phyloP scores from a whole-genome alignment of 306 rosid species.

The Benincasa hispida region DNA sequence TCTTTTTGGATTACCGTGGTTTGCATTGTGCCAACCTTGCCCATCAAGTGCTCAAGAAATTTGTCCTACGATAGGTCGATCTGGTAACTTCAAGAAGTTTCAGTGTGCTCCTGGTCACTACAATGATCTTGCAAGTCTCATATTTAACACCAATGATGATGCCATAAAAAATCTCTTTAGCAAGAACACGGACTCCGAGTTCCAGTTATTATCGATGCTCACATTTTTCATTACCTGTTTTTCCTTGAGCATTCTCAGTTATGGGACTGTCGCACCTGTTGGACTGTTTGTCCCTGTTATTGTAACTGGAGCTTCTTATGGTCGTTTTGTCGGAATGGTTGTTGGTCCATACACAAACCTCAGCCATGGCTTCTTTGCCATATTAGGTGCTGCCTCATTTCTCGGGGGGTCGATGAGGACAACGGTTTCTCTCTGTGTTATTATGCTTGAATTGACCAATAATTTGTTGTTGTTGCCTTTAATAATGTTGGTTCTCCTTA shows the following conservation, averaged over 20 bases:
- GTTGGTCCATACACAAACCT: slow-evolving; percentile 40
- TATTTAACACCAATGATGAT: slow-evolving; percentile 89
- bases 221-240: slow-evolving; percentile 60
- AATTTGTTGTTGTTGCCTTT: slow-evolving; percentile 71
- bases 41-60: slow-evolving; percentile 59
- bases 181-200: slow-evolving; percentile 56
- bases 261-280: slow-evolving; percentile 74
- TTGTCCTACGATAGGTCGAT: slow-evolving; percentile 93
- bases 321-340: slow-evolving; percentile 82
- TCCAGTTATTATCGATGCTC: slow-evolving; percentile 38
- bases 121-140: slow-evolving; percentile 95
- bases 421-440: slow-evolving; percentile 83
- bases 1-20: slow-evolving; percentile 90
- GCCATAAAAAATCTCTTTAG: slow-evolving; percentile 87
- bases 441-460: slow-evolving; percentile 80
- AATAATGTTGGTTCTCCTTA: slow-evolving; percentile 79
- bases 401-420: slow-evolving; percentile 96
- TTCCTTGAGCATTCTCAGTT: slow-evolving; percentile 64
- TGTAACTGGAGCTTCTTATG: slow-evolving; percentile 90
- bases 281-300: slow-evolving; percentile 90
- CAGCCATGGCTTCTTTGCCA: slow-evolving; percentile 80
- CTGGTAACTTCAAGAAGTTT: slow-evolving; percentile 96
- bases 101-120: slow-evolving; percentile 65
- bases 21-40: slow-evolving; percentile 71
- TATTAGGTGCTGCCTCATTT: slow-evolving; percentile 83